Percentiles rank a stretch among this genome's conserved stretches.
phyloP scores from a whole-genome alignment of 768 basidiomycete genomes.

The Tylopilus felleus region DNA sequence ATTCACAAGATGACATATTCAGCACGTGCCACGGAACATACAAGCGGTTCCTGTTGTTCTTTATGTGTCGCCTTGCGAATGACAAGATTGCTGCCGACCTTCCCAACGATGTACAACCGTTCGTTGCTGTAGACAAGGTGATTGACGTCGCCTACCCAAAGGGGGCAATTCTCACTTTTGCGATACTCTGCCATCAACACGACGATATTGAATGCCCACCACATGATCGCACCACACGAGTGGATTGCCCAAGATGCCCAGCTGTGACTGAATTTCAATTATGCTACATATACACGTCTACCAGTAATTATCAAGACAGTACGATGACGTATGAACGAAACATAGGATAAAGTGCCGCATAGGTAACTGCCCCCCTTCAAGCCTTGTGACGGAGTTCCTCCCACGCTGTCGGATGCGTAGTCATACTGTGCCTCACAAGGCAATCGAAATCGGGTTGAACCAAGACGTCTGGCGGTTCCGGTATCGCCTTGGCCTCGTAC shows the following conservation, averaged over 20 bases:
- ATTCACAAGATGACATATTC: too few relatives aligned
- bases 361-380: background rate
- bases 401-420: constrained; percentile 51
- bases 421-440: constrained; percentile 47
- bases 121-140: too few relatives aligned
- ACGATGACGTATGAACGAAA: constrained; percentile 11
- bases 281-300: constrained; percentile 1
- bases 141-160: too few relatives aligned
- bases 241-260: background rate
- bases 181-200: too few relatives aligned
- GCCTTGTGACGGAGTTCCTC: constrained; percentile 32
- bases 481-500: constrained; percentile 24
- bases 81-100: too few relatives aligned
- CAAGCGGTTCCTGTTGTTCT: too few relatives aligned
- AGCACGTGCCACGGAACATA: too few relatives aligned
- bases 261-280: constrained; percentile 1
- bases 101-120: too few relatives aligned
- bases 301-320: constrained; percentile 15
- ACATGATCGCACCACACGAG: too few relatives aligned
- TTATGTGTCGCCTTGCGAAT: too few relatives aligned
- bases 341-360: constrained; percentile 7
- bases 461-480: constrained; percentile 30
- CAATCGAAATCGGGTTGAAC: constrained; percentile 35
- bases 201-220: too few relatives aligned
- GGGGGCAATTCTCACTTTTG: too few relatives aligned